Base-by-base conservation (phyloP, 805 yeast genomes). In the Starmerella sirachaensis region DNA sequence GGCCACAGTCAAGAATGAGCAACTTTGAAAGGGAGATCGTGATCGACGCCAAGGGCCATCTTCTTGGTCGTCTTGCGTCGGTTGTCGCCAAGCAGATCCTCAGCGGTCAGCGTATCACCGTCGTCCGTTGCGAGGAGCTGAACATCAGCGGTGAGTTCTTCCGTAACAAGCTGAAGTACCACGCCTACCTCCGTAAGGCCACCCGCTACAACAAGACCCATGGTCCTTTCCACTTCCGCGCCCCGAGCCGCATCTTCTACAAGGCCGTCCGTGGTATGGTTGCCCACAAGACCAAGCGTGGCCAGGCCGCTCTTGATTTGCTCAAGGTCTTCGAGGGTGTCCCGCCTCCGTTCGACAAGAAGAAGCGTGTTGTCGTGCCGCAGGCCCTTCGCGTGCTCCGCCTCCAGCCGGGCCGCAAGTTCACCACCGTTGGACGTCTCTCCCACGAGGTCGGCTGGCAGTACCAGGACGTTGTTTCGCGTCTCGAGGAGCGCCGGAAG, bases 201-300 rank as follows among this genome's bases (percentile, higher is more conserved):
- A 86, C 98, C 65, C 81, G 94, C 74, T 91, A 69, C 86, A 91
- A 91, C 94, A 85, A 85, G 75, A 79, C 76, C 63, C 80, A 85
- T 69, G 99, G 98, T 75, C 97, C 97, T 64, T 91, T 88, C 96
- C 99, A 91, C 70, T 91, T 91, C 94, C 91, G 97, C 74, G 99
- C 99, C 52, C 99, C 99, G 69, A 86, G 97, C 52, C 85, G 97
- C 74, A 88, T 91, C 72, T 85, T 91, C 72, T 86, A 86, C 93
- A 91, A 91, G 81, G 96, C 99, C 63, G 70, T 91, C 67, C 82
- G 94, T 68, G 99, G 99, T 74, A 91, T 91, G 99, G 73, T 91
- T 62, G 74, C 95, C 66, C 97, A 91, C 86, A 91, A 91, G 85
- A 91, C 98, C 58, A 91, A 97, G 60, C 91, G 97, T 73, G 99